These are phyloP conservation scores for Trametes versicolor DNA, from an alignment of 1,284 basidiomycete species.

Conservation along the genomic window DNA sequence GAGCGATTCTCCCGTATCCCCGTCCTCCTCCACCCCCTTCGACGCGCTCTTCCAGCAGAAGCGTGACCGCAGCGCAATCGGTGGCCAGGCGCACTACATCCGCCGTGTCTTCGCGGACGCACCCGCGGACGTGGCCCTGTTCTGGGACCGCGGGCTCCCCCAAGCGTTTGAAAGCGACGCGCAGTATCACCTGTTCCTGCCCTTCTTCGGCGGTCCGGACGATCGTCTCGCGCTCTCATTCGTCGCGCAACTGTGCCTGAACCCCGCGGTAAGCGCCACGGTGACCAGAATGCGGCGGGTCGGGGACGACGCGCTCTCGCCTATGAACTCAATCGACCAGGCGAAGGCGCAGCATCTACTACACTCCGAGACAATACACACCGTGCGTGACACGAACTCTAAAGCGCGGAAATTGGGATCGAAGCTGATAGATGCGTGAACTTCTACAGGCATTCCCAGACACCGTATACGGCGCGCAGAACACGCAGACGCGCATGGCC, in stretches of 20 bases:
- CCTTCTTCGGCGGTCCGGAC: slow-evolving; percentile 94
- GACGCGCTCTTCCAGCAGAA: slow-evolving; percentile 61
- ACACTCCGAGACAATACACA: slow-evolving; percentile 12
- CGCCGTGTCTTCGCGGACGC: slow-evolving; percentile 80
- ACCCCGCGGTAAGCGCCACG: slow-evolving; percentile 72
- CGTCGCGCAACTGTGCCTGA: slow-evolving; percentile 81
- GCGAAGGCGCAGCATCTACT: slow-evolving; percentile 38
- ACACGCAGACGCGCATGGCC: slow-evolving; percentile 69
- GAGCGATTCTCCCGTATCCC: slow-evolving; percentile 2
- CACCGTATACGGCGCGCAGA: slow-evolving; percentile 72
- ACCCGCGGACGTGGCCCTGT: slow-evolving; percentile 79
- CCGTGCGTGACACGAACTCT: slow-evolving; percentile 13
- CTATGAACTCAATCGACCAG: slow-evolving; percentile 45
- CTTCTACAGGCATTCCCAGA: slow-evolving; percentile 56
- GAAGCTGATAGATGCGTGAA: neutral
- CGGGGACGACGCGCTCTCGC: slow-evolving; percentile 47
- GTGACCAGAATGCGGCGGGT: slow-evolving; percentile 67
- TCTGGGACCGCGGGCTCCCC: slow-evolving; percentile 71
- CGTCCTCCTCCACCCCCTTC: slow-evolving; percentile 46
- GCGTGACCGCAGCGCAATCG: slow-evolving; percentile 58
- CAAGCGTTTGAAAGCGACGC: slow-evolving; percentile 38
- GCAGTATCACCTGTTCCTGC: slow-evolving; percentile 79
- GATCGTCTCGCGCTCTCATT: slow-evolving; percentile 87
- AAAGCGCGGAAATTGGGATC: neutral
- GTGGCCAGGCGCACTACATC: slow-evolving; percentile 82